Percentiles rank a stretch among this genome's conserved stretches.
phyloP scores from a whole-genome alignment of 345 rosid genomes.

The Theobroma cacao region DNA sequence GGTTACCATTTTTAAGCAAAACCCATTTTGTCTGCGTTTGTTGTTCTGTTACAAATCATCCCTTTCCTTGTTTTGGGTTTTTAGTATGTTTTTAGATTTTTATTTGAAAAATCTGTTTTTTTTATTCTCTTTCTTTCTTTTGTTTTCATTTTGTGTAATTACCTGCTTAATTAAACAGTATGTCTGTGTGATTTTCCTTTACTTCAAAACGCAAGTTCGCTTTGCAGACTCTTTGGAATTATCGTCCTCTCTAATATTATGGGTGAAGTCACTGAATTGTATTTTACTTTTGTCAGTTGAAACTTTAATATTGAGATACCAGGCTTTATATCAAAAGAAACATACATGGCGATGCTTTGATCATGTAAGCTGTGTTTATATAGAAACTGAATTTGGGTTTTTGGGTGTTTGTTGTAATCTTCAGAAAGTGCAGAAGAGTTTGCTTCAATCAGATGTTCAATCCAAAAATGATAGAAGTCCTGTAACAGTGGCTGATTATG shows the following conservation, averaged over 20 bases:
- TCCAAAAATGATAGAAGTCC: slow-evolving; percentile 89
- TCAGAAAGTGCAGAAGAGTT: slow-evolving; percentile 85
- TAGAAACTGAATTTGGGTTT: slow-evolving; percentile 12
- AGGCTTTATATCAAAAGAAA: not conserved
- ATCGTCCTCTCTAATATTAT: not conserved
- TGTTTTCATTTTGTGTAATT: not conserved
- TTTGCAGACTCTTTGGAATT: not conserved
- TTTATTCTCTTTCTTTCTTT: too few species aligned
- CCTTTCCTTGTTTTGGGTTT: not conserved
- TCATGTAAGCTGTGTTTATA: not conserved
- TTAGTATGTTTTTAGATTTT: not conserved
- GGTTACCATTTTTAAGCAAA: slow-evolving; percentile 28
- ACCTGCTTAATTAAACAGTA: not conserved
- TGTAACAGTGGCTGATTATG: slow-evolving; percentile 96
- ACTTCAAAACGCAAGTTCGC: not conserved
- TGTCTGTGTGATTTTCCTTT: not conserved
- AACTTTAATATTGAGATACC: not conserved
- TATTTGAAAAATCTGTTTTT: not conserved
- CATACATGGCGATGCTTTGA: not conserved
- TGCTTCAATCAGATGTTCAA: slow-evolving; percentile 87
- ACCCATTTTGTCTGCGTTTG: not conserved
- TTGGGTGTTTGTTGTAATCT: slow-evolving; percentile 7
- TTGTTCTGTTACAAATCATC: not conserved
- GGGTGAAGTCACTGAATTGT: not conserved
- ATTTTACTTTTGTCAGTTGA: not conserved